Evolutionary conservation across 1,284 basidiomycete genomes (phyloP).

Genomic region (Moniliophthora roreri): DNA sequence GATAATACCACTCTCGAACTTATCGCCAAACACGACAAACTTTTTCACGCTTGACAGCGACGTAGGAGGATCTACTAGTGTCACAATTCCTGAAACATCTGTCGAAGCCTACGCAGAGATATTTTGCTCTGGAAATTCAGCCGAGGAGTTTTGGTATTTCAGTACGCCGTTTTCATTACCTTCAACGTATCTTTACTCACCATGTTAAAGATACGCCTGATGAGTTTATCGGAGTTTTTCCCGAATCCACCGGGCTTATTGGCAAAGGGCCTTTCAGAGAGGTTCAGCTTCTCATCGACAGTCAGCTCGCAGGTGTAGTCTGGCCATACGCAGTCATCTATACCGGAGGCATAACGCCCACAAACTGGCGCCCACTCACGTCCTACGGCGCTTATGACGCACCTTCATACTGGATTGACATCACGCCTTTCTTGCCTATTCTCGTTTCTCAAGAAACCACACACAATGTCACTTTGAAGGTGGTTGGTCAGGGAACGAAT

Average conservation of each 20-base stretch:
- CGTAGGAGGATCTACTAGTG: slow-evolving; percentile 30
- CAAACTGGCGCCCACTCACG: slow-evolving; percentile 46
- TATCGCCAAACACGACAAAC: slow-evolving; percentile 30
- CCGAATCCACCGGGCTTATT: slow-evolving; percentile 30
- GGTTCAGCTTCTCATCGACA: slow-evolving; percentile 47
- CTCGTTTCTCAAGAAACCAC: slow-evolving; percentile 32
- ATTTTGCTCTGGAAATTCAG: slow-evolving; percentile 40
- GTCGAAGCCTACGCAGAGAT: slow-evolving; percentile 40
- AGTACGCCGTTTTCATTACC: slow-evolving; percentile 23
- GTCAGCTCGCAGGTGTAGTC: slow-evolving; percentile 40
- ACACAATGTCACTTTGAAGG: slow-evolving; percentile 40
- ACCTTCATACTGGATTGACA: slow-evolving; percentile 47
- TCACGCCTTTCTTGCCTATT: slow-evolving; percentile 46
- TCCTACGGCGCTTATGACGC: slow-evolving; percentile 48
- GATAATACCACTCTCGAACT: slow-evolving; percentile 36
- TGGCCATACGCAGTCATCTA: slow-evolving; percentile 51
- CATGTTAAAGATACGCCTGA: slow-evolving; percentile 34
- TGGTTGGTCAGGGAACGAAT: slow-evolving; percentile 38
- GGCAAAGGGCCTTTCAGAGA: slow-evolving; percentile 45
- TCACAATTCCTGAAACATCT: slow-evolving; percentile 33
- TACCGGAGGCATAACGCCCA: slow-evolving; percentile 47
- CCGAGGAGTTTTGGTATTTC: slow-evolving; percentile 48
- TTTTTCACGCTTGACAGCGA: slow-evolving; percentile 36
- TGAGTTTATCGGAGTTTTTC: slow-evolving; percentile 35
- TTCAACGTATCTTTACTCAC: background rate